A percentile compares a stretch with the other conserved stretches of the same genome.
phyloP scores from a whole-genome alignment of 306 rosid genomes.

The Crotalaria pallida region DNA sequence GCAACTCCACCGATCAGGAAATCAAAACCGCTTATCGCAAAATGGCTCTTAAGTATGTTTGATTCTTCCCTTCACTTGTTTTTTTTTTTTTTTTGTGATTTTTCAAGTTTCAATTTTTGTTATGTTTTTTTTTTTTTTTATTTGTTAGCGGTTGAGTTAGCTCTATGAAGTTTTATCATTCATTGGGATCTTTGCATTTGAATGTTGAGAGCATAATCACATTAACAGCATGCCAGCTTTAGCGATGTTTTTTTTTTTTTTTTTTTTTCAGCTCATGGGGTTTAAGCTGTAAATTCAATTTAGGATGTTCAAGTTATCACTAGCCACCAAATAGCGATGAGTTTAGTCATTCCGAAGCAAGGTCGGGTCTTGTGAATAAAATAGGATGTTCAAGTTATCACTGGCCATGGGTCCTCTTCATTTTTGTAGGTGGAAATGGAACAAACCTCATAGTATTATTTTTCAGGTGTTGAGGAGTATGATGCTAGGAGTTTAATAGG shows the following conservation, averaged over 20 bases:
- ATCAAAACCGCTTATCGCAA: slow-evolving; percentile 86
- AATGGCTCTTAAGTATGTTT: slow-evolving; percentile 92
- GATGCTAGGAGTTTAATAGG: too few relatives aligned
- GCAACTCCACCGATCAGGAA: slow-evolving; percentile 88
- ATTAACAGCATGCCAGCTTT: not conserved
- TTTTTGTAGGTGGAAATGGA: not conserved
- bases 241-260: not conserved
- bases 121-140: not conserved
- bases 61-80: not conserved
- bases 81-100: not conserved
- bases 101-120: not conserved
- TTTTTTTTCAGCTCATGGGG: not conserved
- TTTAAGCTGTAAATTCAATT: not conserved
- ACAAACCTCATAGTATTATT: not conserved
- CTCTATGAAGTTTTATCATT: not conserved
- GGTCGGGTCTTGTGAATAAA: too few relatives aligned
- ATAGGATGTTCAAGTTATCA: too few relatives aligned
- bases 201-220: not conserved
- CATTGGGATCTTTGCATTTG: not conserved
- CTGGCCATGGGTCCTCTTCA: not conserved
- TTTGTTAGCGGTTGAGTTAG: not conserved
- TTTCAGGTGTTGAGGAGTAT: too few relatives aligned
- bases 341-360: too few relatives aligned
- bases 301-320: not conserved
- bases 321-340: too few relatives aligned